Evolutionary conservation across 1,284 basidiomycete genomes (phyloP).

Genomic region (Thelephora terrestris): DNA sequence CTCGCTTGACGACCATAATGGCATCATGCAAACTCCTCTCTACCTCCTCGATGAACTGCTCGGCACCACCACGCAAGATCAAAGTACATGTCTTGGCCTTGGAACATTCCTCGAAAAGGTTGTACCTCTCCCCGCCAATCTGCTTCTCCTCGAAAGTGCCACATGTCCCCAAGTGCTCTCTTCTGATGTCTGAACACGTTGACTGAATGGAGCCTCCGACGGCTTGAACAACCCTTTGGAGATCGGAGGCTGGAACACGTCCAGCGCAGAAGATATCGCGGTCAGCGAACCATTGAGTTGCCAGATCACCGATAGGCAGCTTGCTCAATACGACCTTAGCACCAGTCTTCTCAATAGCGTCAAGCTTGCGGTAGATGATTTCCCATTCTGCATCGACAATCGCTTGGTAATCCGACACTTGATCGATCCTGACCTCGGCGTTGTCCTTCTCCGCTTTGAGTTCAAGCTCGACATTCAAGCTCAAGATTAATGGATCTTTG

Average conservation of each 20-base stretch:
- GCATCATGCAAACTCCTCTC: constrained; percentile 97
- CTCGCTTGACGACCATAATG: constrained; percentile 98
- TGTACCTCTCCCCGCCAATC: constrained; percentile 96
- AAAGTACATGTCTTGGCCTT: constrained; percentile 98
- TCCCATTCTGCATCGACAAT: constrained; percentile 99
- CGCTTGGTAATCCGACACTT: constrained; percentile 96
- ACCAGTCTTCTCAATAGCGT: constrained; percentile 93
- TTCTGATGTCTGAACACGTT: constrained; percentile 87
- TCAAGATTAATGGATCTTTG: constrained; percentile 82
- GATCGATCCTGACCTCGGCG: constrained; percentile 94
- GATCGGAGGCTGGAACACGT: constrained; percentile 84
- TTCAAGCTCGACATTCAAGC: constrained; percentile 97
- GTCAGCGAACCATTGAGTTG: constrained; percentile 99
- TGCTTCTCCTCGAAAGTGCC: constrained; percentile 91
- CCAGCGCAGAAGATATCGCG: constrained; percentile 99
- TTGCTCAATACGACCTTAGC: constrained; percentile 98
- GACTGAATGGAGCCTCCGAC: constrained; percentile 94
- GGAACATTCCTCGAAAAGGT: constrained; percentile 89
- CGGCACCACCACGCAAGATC: constrained; percentile 90
- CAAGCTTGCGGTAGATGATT: constrained; percentile 97
- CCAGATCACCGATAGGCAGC: constrained; percentile 96
- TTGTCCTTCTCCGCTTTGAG: constrained; percentile 99
- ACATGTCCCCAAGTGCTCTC: constrained; percentile 88
- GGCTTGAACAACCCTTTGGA: constrained; percentile 92
- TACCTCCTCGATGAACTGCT: constrained; percentile 99